Evolutionary conservation across 2,329 filamentous ascomycete genomes (phyloP), one percentile per base, ranked within the genome.

Genomic region (Aspergillus pseudotamarii): DNA sequence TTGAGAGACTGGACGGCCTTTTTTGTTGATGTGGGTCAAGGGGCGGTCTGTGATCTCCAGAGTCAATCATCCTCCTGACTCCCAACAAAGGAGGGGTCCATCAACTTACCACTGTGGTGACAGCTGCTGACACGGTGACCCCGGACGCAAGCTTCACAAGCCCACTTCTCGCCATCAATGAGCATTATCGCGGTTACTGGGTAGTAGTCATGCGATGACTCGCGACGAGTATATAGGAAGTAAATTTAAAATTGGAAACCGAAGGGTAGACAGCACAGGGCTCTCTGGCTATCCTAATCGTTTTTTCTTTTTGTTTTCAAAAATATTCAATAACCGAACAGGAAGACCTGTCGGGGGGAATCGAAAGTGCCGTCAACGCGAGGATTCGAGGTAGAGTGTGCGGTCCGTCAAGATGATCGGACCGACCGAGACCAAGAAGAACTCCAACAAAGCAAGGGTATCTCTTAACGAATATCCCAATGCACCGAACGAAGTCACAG

Each of bases 61-160:
- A 62, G 38, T 32, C 28, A 30, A 28, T 54, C 26, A 56, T 41
- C 16, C 16, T 11, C 43, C 12, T 41, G 51, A 16, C 53, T n/a
- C 14, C 12, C 28, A 23, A 21, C 9, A 28, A 11, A 14, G 12
- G 36, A 21, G 23, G 36, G 48, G 50, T 28, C 43, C 30, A 32
- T 48, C 72, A 67, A 86, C 91, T 84, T 88, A 97, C 94, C 93
- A 79, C 88, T 87, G 81, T 99, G 95, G 80, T 94, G 93, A 85
- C 95, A 99, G 79, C 95, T 97, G 90, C 94, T 98, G 78, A 99
- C 95, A 78, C 95, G 92, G 84, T 99, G 95, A 77, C 95, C 95
- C 81, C 95, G 91, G 78, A 99, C 93, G 83, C 95, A 99, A 82
- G 94, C 94, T 83, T 96, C 92, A 85, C 94, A 98, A 81, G 94